Base-by-base conservation (phyloP, 331 rosid species). In the Rhamnella rubrinervis region DNA sequence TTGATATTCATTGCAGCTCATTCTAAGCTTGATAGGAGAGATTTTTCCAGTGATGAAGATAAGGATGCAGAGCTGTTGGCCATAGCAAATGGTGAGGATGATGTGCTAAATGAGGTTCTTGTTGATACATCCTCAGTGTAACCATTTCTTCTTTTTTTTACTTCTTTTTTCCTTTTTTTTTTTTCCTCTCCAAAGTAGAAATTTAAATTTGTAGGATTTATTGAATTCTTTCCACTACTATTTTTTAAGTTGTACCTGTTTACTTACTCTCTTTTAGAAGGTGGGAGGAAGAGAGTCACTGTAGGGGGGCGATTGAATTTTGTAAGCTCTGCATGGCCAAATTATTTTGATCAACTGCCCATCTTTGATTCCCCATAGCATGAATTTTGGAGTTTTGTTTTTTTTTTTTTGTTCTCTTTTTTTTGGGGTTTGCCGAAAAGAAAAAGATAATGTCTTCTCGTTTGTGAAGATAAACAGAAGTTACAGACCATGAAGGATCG, bases 1-100 rank as follows among this genome's bases (percentile, higher is more conserved):
- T 67, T 93, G 71, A 87, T 93, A 28, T 93, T 88, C 73, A 78
- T 90, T 75, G 86, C 97, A 37, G 98, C 97, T 76, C 96, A 90
- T 87, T 82, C 90, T 26, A 85, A 85, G 75, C 82, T 88, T 21
- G 98, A 88, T 39, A 89, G 92, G 70, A 79, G 89, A 61, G 92
- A 86, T 82, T 84, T 86, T 80, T 88, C 95, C 44, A 77, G 75
- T 39, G 89, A 93, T 62, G 92, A 89, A 75, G 96, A 89, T 38
- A 89, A 83, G 68, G 98, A 93, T 21, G 93, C 88, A 12, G 87
- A 90, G 77, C 71, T 93, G 5, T 83, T 89, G 70, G 31, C 90
- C 60, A 51, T 83, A 51, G 84, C 81, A 73, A 89, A 87, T 59
- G 92, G 92, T 76, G 96, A 88, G 84, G 96, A 92, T 83, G 89